A percentile compares a stretch with the other conserved stretches of the same genome.
Conservation (phyloP, 23 red algal genomes). For the Gracilaria vermiculophylla region DNA sequence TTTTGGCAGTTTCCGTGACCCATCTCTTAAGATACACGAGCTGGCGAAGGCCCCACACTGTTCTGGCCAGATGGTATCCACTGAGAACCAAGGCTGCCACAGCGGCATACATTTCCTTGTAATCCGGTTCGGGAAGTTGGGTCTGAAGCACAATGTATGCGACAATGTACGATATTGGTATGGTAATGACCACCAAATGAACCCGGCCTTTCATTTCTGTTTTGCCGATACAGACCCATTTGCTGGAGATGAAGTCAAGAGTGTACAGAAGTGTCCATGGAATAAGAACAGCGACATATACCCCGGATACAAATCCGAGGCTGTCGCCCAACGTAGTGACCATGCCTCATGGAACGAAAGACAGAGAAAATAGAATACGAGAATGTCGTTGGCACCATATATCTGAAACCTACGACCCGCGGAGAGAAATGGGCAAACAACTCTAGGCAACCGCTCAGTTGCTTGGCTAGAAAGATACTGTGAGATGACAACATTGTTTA, state of each 20-base stretch:
- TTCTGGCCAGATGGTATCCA: slow-evolving; percentile 24
- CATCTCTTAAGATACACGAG: slow-evolving; percentile 2
- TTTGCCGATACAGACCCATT: slow-evolving; percentile 10
- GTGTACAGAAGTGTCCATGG: slow-evolving; percentile 56
- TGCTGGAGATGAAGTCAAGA: slow-evolving; percentile 53
- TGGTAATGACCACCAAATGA: slow-evolving; percentile 24
- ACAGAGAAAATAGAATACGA: neutral
- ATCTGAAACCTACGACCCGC: too few relatives aligned
- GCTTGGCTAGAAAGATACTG: too few relatives aligned
- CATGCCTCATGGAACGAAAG: neutral
- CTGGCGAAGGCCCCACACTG: slow-evolving; percentile 40
- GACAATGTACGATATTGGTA: slow-evolving; percentile 38
- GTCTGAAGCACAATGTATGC: slow-evolving; percentile 34
- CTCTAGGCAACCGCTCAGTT: too few relatives aligned
- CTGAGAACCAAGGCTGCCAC: slow-evolving; percentile 25
- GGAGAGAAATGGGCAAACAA: too few relatives aligned
- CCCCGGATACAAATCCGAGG: slow-evolving; percentile 18
- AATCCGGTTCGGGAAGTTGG: slow-evolving; percentile 38
- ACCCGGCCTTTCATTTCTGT: slow-evolving; percentile 18
- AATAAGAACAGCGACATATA: slow-evolving; percentile 40
- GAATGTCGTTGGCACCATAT: too few relatives aligned
- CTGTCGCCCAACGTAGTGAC: neutral
- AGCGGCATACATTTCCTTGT: slow-evolving; percentile 61
- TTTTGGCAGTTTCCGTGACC: neutral
- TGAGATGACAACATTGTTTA: too few relatives aligned